Conservation (phyloP, 805 yeast genomes). For the Lipomyces kockii region DNA sequence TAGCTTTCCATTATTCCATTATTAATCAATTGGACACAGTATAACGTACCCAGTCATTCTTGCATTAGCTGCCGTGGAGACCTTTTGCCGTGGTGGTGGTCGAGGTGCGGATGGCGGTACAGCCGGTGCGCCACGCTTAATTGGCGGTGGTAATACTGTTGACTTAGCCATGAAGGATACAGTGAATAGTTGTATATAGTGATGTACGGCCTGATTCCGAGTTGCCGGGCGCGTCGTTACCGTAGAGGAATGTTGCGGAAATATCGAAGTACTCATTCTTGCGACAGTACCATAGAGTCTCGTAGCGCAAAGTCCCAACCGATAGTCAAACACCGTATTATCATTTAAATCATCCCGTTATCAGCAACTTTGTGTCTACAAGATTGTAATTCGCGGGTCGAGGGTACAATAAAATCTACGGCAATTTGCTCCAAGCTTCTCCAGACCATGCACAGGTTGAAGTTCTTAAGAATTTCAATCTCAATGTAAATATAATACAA, state of each 20-base stretch:
- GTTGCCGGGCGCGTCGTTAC: not conserved
- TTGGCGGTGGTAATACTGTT: slow-evolving; percentile 1
- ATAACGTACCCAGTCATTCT: slow-evolving; percentile 1
- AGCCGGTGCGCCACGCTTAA: slow-evolving; percentile 12
- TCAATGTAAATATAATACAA: not conserved
- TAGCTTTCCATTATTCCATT: slow-evolving; percentile 11
- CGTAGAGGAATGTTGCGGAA: too few relatives aligned
- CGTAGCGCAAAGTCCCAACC: too few relatives aligned
- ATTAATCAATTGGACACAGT: not conserved
- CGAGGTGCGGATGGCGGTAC: slow-evolving; percentile 14
- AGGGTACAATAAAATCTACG: not conserved
- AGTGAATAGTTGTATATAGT: not conserved
- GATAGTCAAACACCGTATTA: too few relatives aligned
- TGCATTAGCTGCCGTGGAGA: not conserved
- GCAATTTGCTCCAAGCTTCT: not conserved
- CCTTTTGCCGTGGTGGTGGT: not conserved
- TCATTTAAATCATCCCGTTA: too few relatives aligned
- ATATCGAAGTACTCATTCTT: too few relatives aligned
- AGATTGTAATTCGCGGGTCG: too few relatives aligned
- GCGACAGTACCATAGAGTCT: too few relatives aligned
- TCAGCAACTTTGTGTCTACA: too few relatives aligned
- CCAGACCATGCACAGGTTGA: not conserved
- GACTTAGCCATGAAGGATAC: not conserved
- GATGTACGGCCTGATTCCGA: not conserved
- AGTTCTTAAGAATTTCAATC: not conserved